Evolutionary conservation across 1,139 yeast genomes (phyloP), one percentile per base, ranked within the genome.

Genomic region (Yamadazyma atmosphaerica): DNA sequence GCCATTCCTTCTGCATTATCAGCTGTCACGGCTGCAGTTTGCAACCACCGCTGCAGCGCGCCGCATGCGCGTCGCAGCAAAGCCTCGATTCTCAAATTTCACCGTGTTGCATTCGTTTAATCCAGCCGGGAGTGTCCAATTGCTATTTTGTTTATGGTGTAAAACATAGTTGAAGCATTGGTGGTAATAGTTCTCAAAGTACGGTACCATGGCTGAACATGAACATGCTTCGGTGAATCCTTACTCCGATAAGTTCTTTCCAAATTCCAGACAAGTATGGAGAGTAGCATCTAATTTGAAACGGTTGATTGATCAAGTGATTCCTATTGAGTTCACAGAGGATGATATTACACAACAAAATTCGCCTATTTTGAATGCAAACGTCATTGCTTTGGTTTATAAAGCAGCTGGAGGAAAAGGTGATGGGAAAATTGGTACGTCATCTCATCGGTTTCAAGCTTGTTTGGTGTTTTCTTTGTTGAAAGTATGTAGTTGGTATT

Each of bases 391-490:
- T 6, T 69, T 87, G 46, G 83, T 82, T 1, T 72, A 77, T 41
- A 73, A 72, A 32, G 94, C 96, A 2, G 95, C 95, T 14, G 95
- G 95, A 9, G 96, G 96, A 14, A 72, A 74, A 40, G 86, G 87
- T 3, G 62, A 74, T 33, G 87, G 90, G 12, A 61, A 67, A 38
- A 50, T 54, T 10, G 84, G 82, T 1, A 64, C 83, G 0, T 71
- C 84, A 3, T 69, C 83, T 1, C 68, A 74, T 49, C 77, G 80
- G 51, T 87, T 86, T 55, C 77, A 83, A 37, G 83, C 90, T 0
- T 71, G 79, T 18, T 58, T 87, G 37, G 71, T 86, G 1, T 88
- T 84, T 60, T 81, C 86, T 37, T 66, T 88, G 42, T 63, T 88
- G 44, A 81, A 79, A 50, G 92, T 86, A n/a, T 76, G 85, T 37